These are phyloP conservation scores for Zalerion maritima DNA, from an alignment of 495 filamentous ascomycete genomes.

Conservation along the genomic window DNA sequence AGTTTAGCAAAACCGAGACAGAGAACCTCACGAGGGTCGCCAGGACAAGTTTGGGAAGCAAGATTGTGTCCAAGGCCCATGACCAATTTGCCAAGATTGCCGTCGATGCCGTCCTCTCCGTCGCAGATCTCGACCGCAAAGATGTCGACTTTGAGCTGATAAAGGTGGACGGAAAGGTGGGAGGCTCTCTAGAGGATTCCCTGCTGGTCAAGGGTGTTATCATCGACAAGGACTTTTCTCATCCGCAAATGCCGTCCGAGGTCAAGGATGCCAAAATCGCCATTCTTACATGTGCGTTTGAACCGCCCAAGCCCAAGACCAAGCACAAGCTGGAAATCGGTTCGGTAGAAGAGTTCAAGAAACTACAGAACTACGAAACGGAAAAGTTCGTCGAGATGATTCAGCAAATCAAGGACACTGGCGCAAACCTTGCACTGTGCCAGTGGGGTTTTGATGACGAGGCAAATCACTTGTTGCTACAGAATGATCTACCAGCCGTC, in stretches of 20 bases:
- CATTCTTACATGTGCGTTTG: slow-evolving; percentile 95
- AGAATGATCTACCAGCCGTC: slow-evolving; percentile 91
- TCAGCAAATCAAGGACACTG: slow-evolving; percentile 89
- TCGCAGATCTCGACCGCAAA: slow-evolving; percentile 89
- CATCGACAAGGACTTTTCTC: slow-evolving; percentile 98
- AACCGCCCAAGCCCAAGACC: slow-evolving; percentile 99
- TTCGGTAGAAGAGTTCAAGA: slow-evolving; percentile 93
- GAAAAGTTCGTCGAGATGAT: slow-evolving; percentile 99
- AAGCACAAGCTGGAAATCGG: slow-evolving; percentile 99
- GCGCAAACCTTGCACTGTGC: slow-evolving; percentile 95
- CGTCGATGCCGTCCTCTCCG: slow-evolving; percentile 89
- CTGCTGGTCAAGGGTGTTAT: slow-evolving; percentile 94
- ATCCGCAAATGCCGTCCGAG: slow-evolving; percentile 95
- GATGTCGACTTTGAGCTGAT: slow-evolving; percentile 99
- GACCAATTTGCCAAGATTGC: slow-evolving; percentile 97
- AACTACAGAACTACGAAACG: slow-evolving; percentile 84
- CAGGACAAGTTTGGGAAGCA: slow-evolving; percentile 91
- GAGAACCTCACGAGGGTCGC: slow-evolving; percentile 84
- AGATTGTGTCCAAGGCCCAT: slow-evolving; percentile 98
- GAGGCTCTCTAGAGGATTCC: slow-evolving; percentile 87
- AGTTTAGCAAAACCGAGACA: slow-evolving; percentile 64
- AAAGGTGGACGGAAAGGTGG: slow-evolving; percentile 98
- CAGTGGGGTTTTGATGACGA: slow-evolving; percentile 99
- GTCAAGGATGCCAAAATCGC: slow-evolving; percentile 91
- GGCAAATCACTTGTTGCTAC: slow-evolving; percentile 89